Evolutionary conservation across 257 asterid genomes (phyloP).

Genomic region (Solanum etuberosum): DNA sequence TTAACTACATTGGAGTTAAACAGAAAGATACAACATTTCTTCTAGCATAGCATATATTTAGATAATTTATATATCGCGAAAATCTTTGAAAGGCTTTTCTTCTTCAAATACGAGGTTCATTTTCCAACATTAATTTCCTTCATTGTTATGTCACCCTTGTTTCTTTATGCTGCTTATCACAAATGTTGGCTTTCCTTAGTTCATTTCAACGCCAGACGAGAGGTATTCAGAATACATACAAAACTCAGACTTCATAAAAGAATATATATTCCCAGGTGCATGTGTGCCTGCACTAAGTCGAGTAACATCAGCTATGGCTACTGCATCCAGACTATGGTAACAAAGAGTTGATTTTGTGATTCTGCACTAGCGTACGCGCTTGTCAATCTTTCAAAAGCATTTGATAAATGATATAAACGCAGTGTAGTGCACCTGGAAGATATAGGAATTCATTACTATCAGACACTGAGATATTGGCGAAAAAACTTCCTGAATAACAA

Average conservation of each 20-base stretch:
- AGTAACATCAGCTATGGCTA: background rate
- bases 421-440: background rate
- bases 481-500: slow-evolving; percentile 48
- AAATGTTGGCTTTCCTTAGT: background rate
- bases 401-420: slow-evolving; percentile 24
- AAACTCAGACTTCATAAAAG: background rate
- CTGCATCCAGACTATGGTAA: background rate
- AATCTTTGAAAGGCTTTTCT: no score
- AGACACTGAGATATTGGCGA: background rate
- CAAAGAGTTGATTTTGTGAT: background rate
- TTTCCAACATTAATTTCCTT: no score
- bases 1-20: no score
- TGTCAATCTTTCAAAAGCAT: background rate
- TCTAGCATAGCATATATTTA: no score
- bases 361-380: background rate
- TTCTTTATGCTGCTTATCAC: background rate
- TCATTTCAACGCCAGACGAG: background rate
- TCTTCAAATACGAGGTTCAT: no score
- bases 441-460: background rate
- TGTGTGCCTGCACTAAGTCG: background rate
- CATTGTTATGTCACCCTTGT: no score
- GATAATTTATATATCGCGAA: no score
- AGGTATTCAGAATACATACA: background rate
- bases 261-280: background rate
- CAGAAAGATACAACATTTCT: no score